These are phyloP conservation scores for Monsonia emarginata DNA, from an alignment of 441 rosid species.

Conservation along the genomic window DNA sequence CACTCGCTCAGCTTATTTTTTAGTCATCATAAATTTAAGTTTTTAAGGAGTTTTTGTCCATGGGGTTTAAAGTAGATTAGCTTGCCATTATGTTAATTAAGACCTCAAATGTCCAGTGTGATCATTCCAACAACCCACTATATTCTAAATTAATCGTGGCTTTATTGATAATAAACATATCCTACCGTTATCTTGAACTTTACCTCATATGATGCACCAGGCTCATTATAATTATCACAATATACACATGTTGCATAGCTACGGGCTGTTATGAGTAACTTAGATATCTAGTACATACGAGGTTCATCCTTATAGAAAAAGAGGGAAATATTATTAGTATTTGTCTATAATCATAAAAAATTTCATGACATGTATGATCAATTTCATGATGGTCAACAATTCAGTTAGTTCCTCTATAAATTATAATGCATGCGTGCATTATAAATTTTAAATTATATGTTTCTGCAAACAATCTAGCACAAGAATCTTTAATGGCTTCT, in stretches of 20 bases:
- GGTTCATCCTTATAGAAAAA: neutral
- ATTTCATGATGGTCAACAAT: neutral
- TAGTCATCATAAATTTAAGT: neutral
- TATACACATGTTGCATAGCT: neutral
- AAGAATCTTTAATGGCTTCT: neutral
- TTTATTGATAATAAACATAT: neutral
- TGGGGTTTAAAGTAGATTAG: neutral
- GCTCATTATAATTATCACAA: neutral
- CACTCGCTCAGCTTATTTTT: neutral
- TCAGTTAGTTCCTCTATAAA: neutral
- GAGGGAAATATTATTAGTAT: too few relatives aligned
- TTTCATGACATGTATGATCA: neutral
- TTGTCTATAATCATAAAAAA: neutral
- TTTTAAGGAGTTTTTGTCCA: constrained; percentile 1
- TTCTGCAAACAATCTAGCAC: neutral
- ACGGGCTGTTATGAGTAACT: neutral
- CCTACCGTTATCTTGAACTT: neutral
- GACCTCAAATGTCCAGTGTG: neutral
- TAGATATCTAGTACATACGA: neutral
- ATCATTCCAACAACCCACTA: constrained; percentile 1
- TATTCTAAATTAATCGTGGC: neutral
- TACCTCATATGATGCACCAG: neutral
- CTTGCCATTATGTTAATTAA: neutral
- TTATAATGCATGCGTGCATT: neutral
- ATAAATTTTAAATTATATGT: too few relatives aligned